A percentile compares a stretch with the other conserved stretches of the same genome.
phyloP scores from a whole-genome alignment of 2,329 filamentous ascomycete genomes.

The Xylariaceae sp. region DNA sequence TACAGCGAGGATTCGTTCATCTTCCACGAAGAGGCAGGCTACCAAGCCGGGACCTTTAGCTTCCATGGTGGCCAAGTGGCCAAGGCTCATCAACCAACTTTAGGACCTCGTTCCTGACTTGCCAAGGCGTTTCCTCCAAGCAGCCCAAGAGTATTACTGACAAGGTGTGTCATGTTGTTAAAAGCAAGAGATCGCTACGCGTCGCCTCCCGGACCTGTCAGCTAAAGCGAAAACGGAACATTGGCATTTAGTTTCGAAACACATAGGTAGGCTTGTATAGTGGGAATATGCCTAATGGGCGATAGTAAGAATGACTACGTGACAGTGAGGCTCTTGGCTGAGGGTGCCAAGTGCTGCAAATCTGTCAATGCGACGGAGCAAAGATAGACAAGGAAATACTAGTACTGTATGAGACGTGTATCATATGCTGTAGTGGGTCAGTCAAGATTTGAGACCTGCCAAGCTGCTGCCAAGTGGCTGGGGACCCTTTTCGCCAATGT shows the following conservation, averaged over 20 bases:
- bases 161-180: slow-evolving; percentile 25
- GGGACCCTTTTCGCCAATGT: slow-evolving; percentile 5
- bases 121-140: slow-evolving; percentile 39
- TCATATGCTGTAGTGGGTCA: slow-evolving; percentile 36
- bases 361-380: slow-evolving; percentile 39
- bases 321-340: slow-evolving; percentile 39
- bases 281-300: slow-evolving; percentile 27
- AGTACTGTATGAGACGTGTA: slow-evolving; percentile 32
- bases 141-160: slow-evolving; percentile 36
- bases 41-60: slow-evolving; percentile 31
- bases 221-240: slow-evolving; percentile 23
- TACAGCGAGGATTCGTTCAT: slow-evolving; percentile 32
- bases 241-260: slow-evolving; percentile 30
- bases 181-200: slow-evolving; percentile 23
- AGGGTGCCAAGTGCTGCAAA: slow-evolving; percentile 39
- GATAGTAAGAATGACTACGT: slow-evolving; percentile 28
- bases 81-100: slow-evolving; percentile 24
- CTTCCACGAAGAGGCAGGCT: neutral
- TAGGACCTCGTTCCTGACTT: slow-evolving; percentile 27
- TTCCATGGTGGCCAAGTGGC: slow-evolving; percentile 28
- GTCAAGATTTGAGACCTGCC: slow-evolving; percentile 47
- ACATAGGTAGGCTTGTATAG: slow-evolving; percentile 9
- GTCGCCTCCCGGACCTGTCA: slow-evolving; percentile 11
- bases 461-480: slow-evolving; percentile 36
- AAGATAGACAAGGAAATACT: slow-evolving; percentile 16